These are phyloP conservation scores for Strobilomyces dryophilus DNA, from an alignment of 768 basidiomycete species.

Conservation along the genomic window DNA sequence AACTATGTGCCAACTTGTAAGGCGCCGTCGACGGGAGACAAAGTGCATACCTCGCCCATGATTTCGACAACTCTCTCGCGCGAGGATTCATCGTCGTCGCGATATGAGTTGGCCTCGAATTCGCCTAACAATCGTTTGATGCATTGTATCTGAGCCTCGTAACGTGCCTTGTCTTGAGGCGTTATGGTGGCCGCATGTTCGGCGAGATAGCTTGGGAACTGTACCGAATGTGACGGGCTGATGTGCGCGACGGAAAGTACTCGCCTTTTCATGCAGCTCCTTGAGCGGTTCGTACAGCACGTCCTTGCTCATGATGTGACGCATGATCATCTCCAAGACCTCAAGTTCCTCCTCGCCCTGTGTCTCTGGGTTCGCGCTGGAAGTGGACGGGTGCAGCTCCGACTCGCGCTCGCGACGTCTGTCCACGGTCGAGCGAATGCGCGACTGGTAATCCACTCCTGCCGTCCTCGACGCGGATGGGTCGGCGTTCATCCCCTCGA, in stretches of 20 bases:
- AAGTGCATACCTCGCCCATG: conserved; percentile 62
- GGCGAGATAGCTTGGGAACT: conserved; percentile 73
- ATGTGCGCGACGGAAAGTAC: background rate
- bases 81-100: conserved; percentile 47
- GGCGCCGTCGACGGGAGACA: background rate
- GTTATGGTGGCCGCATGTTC: conserved; percentile 52
- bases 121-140: conserved; percentile 56
- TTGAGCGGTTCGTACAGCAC: conserved; percentile 82
- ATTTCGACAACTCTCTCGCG: conserved; percentile 53
- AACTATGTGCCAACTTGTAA: conserved; percentile 28
- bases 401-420: conserved; percentile 69
- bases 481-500: conserved; percentile 51
- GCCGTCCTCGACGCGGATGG: conserved; percentile 10
- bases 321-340: conserved; percentile 65
- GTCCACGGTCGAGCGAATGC: conserved; percentile 68
- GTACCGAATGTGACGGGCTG: background rate
- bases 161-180: conserved; percentile 57
- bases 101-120: conserved; percentile 61
- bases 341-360: conserved; percentile 52
- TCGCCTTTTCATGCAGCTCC: conserved; percentile 47
- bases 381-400: conserved; percentile 19
- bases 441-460: conserved; percentile 56
- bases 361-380: conserved; percentile 16
- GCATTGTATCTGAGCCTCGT: conserved; percentile 53
- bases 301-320: conserved; percentile 30